phyloP scores from a whole-genome alignment of 176 grass and related monocot species.

The Juncus inflexus region DNA sequence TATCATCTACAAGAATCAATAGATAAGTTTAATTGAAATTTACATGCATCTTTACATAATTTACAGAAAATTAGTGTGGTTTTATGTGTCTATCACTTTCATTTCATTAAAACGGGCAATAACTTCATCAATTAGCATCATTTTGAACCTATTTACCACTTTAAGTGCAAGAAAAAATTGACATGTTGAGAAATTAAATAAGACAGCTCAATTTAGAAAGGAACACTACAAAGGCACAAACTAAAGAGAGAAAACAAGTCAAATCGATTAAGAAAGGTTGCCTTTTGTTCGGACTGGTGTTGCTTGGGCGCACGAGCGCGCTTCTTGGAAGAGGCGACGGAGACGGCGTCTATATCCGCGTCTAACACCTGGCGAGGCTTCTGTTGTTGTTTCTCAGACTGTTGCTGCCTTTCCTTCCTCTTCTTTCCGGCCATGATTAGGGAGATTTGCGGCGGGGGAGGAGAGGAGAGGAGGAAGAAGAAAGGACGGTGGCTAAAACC shows the following conservation, averaged over 20 bases:
- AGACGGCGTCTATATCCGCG: slow-evolving; percentile 44
- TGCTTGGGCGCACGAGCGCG: slow-evolving; percentile 55
- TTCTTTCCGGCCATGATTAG: slow-evolving; percentile 66
- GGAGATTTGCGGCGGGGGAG: background rate
- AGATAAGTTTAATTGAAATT: background rate
- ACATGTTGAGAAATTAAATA: too few species aligned
- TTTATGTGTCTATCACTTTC: too few species aligned
- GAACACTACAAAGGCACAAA: too few species aligned
- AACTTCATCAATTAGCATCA: too few species aligned
- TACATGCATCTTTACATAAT: background rate
- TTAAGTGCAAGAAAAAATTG: too few species aligned
- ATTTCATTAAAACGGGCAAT: too few species aligned
- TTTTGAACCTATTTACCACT: too few species aligned
- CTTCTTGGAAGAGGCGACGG: slow-evolving; percentile 49
- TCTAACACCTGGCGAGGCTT: slow-evolving; percentile 45
- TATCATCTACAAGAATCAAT: slow-evolving; percentile 30
- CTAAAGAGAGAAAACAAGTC: background rate
- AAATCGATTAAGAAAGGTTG: background rate
- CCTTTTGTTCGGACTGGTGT: slow-evolving; percentile 67
- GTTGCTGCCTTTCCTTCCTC: slow-evolving; percentile 34
- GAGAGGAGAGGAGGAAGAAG: background rate
- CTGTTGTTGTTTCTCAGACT: slow-evolving; percentile 16
- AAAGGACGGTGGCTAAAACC: slow-evolving; percentile 22
- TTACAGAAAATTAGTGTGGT: background rate
- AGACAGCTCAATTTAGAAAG: too few species aligned